Conservation (phyloP, 305 asterid genomes). For the Striga hermonthica region DNA sequence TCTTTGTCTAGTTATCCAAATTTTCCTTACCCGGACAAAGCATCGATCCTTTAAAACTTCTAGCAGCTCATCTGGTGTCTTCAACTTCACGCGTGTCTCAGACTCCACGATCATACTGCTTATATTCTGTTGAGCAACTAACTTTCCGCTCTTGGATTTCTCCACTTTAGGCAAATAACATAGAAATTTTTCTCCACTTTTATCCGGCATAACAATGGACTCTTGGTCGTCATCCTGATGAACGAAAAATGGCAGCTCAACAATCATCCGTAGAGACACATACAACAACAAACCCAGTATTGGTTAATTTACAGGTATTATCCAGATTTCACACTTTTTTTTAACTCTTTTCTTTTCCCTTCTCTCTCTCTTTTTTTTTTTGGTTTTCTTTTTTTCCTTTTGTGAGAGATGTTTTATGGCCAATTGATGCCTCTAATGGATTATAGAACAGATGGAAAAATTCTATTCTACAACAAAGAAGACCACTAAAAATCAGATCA, state of each 20-base stretch:
- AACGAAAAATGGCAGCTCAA: slow-evolving; percentile 26
- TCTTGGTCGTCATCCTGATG: slow-evolving; percentile 85
- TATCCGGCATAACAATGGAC: slow-evolving; percentile 68
- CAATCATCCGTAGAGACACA: slow-evolving; percentile 9
- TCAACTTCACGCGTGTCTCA: slow-evolving; percentile 66
- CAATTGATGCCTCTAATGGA: slow-evolving; percentile 4
- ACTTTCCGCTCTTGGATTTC: slow-evolving; percentile 77
- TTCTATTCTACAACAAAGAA: neutral
- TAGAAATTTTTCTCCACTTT: slow-evolving; percentile 71
- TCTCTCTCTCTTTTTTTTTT: neutral
- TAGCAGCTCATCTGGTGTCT: slow-evolving; percentile 96
- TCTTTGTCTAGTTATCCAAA: slow-evolving; percentile 1
- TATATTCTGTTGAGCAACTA: slow-evolving; percentile 63
- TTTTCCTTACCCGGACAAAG: slow-evolving; percentile 63
- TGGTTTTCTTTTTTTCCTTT: neutral
- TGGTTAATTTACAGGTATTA: slow-evolving; percentile 10
- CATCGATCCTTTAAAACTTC: slow-evolving; percentile 84
- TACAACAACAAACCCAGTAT: slow-evolving; percentile 23
- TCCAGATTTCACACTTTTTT: neutral
- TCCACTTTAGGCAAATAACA: slow-evolving; percentile 86
- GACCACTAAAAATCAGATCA: neutral
- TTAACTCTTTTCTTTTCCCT: neutral
- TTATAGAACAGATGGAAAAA: slow-evolving; percentile 5
- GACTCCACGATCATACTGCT: slow-evolving; percentile 92
- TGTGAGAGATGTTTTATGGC: neutral